Conservation (phyloP, 805 yeast genomes). For the Barnettozyma wickerhamii region DNA sequence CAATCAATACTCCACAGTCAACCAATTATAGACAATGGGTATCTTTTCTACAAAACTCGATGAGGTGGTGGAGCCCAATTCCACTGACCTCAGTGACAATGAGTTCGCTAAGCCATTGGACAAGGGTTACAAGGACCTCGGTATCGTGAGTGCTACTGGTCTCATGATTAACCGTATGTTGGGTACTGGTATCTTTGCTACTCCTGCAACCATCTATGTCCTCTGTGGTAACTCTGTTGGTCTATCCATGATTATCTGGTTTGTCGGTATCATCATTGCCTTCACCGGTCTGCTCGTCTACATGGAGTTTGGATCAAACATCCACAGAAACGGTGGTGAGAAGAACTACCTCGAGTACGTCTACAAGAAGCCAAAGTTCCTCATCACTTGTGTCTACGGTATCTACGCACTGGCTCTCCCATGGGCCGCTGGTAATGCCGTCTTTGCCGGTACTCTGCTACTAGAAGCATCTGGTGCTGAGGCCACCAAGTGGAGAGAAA, state of each 20-base stretch:
- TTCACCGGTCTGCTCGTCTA: constrained; percentile 61
- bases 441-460: constrained; percentile 75
- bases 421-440: constrained; percentile 83
- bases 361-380: constrained; percentile 61
- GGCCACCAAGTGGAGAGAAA: constrained; percentile 68
- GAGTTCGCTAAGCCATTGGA: constrained; percentile 34
- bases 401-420: constrained; percentile 72
- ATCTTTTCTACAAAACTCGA: neutral
- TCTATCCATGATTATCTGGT: constrained; percentile 66
- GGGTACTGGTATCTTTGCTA: constrained; percentile 75
- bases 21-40: too few species aligned
- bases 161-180: constrained; percentile 64
- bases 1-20: too few species aligned
- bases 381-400: constrained; percentile 63
- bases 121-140: constrained; percentile 40
- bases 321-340: constrained; percentile 84
- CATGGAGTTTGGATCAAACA: constrained; percentile 76
- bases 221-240: constrained; percentile 66
- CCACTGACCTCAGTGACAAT: constrained; percentile 13
- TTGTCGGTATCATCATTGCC: constrained; percentile 68
- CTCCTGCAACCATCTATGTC: constrained; percentile 53
- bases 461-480: constrained; percentile 68
- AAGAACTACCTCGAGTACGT: constrained; percentile 75
- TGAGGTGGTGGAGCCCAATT: constrained; percentile 4
- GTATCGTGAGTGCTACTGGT: constrained; percentile 57